Evolutionary conservation across 2,329 filamentous ascomycete genomes (phyloP).

Genomic region (Graphilbum fragrans): DNA sequence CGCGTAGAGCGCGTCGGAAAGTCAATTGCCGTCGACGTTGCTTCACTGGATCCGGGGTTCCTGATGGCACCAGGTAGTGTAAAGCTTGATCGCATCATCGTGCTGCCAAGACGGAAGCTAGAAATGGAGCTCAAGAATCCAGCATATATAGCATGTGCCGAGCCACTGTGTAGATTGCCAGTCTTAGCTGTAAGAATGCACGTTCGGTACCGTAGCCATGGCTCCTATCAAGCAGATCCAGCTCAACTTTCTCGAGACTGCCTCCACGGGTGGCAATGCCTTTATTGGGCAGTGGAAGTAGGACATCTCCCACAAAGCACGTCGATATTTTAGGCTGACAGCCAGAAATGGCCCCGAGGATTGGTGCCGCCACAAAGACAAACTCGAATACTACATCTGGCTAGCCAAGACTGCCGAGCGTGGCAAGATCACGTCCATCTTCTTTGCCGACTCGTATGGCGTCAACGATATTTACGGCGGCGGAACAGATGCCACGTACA

Average conservation of each 20-base stretch:
- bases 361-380: neutral
- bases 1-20: no score
- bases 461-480: constrained; percentile 2
- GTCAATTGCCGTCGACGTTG: no score
- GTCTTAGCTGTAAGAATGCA: no score
- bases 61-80: no score
- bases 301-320: neutral
- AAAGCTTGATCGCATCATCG: no score
- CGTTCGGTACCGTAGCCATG: no score
- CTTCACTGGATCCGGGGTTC: no score
- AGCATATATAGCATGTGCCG: no score
- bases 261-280: neutral
- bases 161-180: no score
- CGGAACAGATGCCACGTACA: neutral
- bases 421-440: neutral
- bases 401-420: neutral
- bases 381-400: neutral
- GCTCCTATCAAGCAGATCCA: neutral
- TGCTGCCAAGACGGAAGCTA: no score
- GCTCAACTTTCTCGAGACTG: neutral
- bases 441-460: constrained; percentile 6
- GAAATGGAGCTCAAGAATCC: no score
- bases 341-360: neutral
- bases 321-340: neutral
- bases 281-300: neutral